These are phyloP conservation scores for Sugiyamaella pinicola DNA, from an alignment of 1,139 yeast species.

Conservation along the genomic window DNA sequence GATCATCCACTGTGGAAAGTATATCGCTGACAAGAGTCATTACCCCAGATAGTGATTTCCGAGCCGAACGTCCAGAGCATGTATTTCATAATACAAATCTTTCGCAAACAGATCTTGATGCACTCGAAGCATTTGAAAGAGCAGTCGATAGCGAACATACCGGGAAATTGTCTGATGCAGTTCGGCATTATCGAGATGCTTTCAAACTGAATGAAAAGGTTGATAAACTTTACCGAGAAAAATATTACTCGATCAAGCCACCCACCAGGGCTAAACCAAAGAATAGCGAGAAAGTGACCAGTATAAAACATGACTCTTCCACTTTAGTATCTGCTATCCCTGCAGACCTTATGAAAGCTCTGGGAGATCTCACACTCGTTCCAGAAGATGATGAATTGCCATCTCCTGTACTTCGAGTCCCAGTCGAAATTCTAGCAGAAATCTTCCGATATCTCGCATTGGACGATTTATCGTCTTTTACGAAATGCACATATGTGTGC, in stretches of 20 bases:
- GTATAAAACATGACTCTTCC: neutral
- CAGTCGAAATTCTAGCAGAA: slow-evolving; percentile 63
- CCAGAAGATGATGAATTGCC: slow-evolving; percentile 49
- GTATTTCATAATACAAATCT: slow-evolving; percentile 27
- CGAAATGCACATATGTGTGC: slow-evolving; percentile 64
- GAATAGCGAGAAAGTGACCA: slow-evolving; percentile 2
- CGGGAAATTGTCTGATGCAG: slow-evolving; percentile 82
- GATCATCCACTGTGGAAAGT: neutral
- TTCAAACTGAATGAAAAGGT: slow-evolving; percentile 59
- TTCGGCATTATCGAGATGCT: slow-evolving; percentile 70
- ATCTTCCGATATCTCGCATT: slow-evolving; percentile 58
- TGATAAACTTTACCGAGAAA: slow-evolving; percentile 66
- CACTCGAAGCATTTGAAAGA: slow-evolving; percentile 64
- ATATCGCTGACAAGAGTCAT: neutral
- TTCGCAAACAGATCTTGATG: slow-evolving; percentile 40
- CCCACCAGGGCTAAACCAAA: neutral
- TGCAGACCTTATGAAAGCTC: slow-evolving; percentile 6
- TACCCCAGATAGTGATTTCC: slow-evolving; percentile 19
- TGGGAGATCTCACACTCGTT: slow-evolving; percentile 37
- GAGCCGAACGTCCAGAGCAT: slow-evolving; percentile 26
- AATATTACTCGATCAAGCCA: slow-evolving; percentile 37
- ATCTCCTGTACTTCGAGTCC: slow-evolving; percentile 58
- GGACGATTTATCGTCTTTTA: slow-evolving; percentile 63
- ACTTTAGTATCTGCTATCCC: neutral
- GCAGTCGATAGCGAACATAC: slow-evolving; percentile 73